Evolutionary conservation across 83 land plant genomes (phyloP), one percentile per base, ranked within the genome.

Genomic region (Picea abies): DNA sequence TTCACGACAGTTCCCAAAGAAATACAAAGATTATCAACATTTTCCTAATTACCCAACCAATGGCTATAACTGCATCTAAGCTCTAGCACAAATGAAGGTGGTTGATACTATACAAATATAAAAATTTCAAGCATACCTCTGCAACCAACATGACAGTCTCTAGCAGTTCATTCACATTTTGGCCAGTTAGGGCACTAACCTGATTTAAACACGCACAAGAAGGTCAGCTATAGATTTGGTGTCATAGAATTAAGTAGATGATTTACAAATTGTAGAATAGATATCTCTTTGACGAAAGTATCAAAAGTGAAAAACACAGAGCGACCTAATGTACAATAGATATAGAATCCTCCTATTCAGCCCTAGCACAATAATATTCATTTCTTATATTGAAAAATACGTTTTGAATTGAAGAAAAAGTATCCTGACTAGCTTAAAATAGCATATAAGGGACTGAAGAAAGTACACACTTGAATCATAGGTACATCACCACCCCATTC

Each of bases 401-500:
- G 23, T 61, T 16, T 14, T 61, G 39, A 79, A 60, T 25, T 79
- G 19, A 58, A 79, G 58, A 72, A 82, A 15, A 73, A 73, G 35
- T 4, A 9, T 26, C 44, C 15, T 29, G 29, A 79, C 29, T 15
- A 60, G 23, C 37, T 44, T 20, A 71, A 71, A 71, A 71, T 32
- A 71, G 5, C 25, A 63, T 29, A 66, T 58, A 23, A 79, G 16
- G 37, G 22, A 61, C 22, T 47, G 47, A 78, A n/a, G 5, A 35
- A 60, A 26, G 4, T 64, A 80, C 83, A 41, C 58, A 98, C 99
- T 94, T 88, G 93, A 83, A 98, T 88, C 96, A 96, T 94, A 32
- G 98, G 98, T 56, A 87, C 86, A 85, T 94, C 98, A 83, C 99
- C 99, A 84, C 99, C 99, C 99, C 99, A 98, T n/a, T 92, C 96